Evolutionary conservation across 257 asterid genomes (phyloP), one percentile per base, ranked within the genome.

Genomic region (Gentiana macrophylla): DNA sequence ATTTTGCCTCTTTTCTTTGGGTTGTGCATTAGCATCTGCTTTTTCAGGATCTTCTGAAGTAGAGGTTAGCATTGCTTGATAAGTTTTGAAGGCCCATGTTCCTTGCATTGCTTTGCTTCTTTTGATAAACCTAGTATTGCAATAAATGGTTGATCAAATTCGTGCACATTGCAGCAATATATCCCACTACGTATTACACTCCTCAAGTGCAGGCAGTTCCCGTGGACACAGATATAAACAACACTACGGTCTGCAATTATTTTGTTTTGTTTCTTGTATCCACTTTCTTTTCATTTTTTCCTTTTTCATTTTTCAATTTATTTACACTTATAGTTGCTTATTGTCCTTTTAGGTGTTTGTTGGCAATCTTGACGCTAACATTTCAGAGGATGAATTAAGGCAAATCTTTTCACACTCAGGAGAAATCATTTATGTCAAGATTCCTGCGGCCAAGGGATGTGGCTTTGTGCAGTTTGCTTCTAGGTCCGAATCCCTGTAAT

Each of bases 381-480:
- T 80, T 61, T 63, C 84, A 45, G 97, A 89, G 63, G 97, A 89
- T 61, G 97, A 89, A 72, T 67, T 89, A 67, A 82, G 83, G 76
- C 94, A 84, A 65, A 79, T 79, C 53, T 86, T 86, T 70, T 38
- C 70, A 75, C 97, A 80, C 66, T 80, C 82, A 63, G 97, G 97
- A 60, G 97, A 89, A 52, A 80, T 89, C 52, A 75, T 77, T 57
- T 86, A 84, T 59, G 95, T 84, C 49, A 89, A 89, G 80, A 89
- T 89, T 53, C 93, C 94, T 12, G 93, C 84, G 37, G 57, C 94
- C 62, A 82, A 74, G 79, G 95, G 90, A 68, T 90, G 97, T 68
- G 96, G 94, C 46, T 90, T 90, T 69, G 87, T 90, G 70, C 97
- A 90, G 79, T 90, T 80, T 76, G 70, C 94, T 34, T 71, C 79